These are phyloP conservation scores for Eucommia ulmoides DNA, from an alignment of 257 asterid genomes.

Conservation along the genomic window DNA sequence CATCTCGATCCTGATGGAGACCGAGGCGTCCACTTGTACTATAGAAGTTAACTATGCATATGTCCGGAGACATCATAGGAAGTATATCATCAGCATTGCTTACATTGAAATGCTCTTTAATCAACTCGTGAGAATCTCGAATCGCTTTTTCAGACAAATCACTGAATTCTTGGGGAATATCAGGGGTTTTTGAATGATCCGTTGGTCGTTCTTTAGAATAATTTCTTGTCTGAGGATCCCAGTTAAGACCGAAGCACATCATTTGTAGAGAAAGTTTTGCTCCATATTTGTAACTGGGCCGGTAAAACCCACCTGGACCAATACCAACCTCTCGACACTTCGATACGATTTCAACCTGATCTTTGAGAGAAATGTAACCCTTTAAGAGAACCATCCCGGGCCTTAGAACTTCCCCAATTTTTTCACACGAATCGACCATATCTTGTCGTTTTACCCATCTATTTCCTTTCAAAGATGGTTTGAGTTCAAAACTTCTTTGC, in stretches of 20 bases:
- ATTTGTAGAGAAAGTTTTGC: slow-evolving; percentile 45
- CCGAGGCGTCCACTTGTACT: slow-evolving; percentile 41
- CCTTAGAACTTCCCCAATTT: slow-evolving; percentile 26
- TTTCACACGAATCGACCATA: slow-evolving; percentile 8
- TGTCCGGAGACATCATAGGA: slow-evolving; percentile 48
- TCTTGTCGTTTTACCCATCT: neutral
- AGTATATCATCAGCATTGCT: slow-evolving; percentile 22
- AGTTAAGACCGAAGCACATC: slow-evolving; percentile 73
- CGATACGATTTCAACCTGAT: slow-evolving; percentile 37
- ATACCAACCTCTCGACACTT: slow-evolving; percentile 45
- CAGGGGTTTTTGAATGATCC: slow-evolving; percentile 34
- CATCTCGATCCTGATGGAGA: slow-evolving; percentile 71
- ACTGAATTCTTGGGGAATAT: slow-evolving; percentile 32
- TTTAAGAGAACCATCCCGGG: slow-evolving; percentile 64
- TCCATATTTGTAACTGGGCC: slow-evolving; percentile 48
- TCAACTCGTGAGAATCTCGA: slow-evolving; percentile 26
- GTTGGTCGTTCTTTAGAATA: slow-evolving; percentile 26
- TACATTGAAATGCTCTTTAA: slow-evolving; percentile 12
- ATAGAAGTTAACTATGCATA: slow-evolving; percentile 58
- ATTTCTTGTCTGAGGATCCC: slow-evolving; percentile 49
- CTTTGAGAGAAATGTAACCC: slow-evolving; percentile 23
- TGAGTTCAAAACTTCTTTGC: neutral
- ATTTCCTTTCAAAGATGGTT: neutral
- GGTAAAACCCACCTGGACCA: slow-evolving; percentile 53
- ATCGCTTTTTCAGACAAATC: slow-evolving; percentile 22